These are phyloP conservation scores for Coemansia sp. DNA, from an alignment of 192 early-diverging fungal genomes.

Conservation along the genomic window DNA sequence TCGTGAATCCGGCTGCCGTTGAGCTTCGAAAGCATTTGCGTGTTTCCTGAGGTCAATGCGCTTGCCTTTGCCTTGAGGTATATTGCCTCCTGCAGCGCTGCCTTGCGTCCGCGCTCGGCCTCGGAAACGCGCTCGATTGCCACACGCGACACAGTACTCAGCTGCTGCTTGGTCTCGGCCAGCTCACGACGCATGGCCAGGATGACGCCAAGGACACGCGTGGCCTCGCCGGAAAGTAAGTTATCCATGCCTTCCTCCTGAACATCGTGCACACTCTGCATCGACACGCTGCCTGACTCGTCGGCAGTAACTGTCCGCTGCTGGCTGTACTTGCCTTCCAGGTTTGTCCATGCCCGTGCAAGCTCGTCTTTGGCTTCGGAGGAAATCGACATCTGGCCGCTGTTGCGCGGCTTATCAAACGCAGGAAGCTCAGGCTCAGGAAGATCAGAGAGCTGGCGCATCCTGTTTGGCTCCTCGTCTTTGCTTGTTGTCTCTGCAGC, in stretches of 20 bases:
- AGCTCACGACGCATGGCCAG: constrained; percentile 49
- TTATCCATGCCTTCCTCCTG: constrained; percentile 7
- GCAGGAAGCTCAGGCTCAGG: constrained; percentile 3
- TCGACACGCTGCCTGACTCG: constrained; percentile 7
- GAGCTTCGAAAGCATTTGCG: constrained; percentile 36
- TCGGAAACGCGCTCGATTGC: constrained; percentile 53
- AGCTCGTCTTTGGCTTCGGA: constrained; percentile 29
- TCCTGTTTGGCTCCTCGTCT: background rate
- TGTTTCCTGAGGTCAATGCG: constrained; percentile 34
- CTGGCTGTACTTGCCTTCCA: constrained; percentile 41
- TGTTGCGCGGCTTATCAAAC: constrained; percentile 12
- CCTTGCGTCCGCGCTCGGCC: constrained; percentile 53
- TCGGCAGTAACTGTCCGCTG: constrained; percentile 13
- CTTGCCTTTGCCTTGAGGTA: constrained; percentile 54
- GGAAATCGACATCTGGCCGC: constrained; percentile 19
- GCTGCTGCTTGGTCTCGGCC: constrained; percentile 49
- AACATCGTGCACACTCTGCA: constrained; percentile 13
- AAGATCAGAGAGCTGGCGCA: constrained; percentile 3
- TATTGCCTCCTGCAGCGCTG: constrained; percentile 57
- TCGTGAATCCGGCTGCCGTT: constrained; percentile 45
- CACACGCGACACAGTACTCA: constrained; percentile 45
- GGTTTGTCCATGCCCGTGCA: constrained; percentile 16
- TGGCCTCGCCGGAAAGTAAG: constrained; percentile 16
- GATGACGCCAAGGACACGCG: constrained; percentile 37
- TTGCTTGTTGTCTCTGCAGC: background rate